Conservation (phyloP, 2,329 filamentous ascomycete species). For the Orbilia oligospora region DNA sequence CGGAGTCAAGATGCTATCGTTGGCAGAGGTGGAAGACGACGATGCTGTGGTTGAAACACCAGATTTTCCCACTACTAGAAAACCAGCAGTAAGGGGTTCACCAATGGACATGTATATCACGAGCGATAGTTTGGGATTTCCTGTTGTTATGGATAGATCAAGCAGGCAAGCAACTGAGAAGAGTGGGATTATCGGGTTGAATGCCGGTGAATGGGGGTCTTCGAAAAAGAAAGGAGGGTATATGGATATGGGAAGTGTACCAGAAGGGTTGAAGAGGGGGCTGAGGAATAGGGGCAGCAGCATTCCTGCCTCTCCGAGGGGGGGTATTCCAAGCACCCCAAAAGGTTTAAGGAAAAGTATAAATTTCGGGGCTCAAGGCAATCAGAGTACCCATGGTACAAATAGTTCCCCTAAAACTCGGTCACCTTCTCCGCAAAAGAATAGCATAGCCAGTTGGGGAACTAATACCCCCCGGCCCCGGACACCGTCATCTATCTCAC, state of each 20-base stretch:
- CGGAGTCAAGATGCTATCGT: neutral
- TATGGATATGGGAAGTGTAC: neutral
- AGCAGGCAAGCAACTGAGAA: neutral
- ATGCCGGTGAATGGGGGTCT: neutral
- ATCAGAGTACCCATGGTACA: no score
- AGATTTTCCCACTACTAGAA: neutral
- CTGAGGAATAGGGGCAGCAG: neutral
- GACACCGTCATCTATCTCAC: conserved; percentile 5
- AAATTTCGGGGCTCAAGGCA: neutral
- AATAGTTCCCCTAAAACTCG: neutral
- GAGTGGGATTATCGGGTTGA: neutral
- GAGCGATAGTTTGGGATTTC: neutral
- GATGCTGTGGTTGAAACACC: conserved; percentile 3
- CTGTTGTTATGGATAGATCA: conserved; percentile 2
- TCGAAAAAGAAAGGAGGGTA: neutral
- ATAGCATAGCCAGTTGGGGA: neutral
- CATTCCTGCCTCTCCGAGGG: conserved; percentile 14
- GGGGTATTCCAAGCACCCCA: conserved; percentile 1
- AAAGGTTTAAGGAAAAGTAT: neutral
- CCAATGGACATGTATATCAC: conserved; percentile 22
- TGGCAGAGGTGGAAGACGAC: neutral
- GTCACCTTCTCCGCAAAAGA: neutral
- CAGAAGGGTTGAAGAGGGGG: neutral
- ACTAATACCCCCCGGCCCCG: neutral
- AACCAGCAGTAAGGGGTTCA: neutral